phyloP scores from a whole-genome alignment of 2,329 filamentous ascomycete species.

The Alternaria longipes region DNA sequence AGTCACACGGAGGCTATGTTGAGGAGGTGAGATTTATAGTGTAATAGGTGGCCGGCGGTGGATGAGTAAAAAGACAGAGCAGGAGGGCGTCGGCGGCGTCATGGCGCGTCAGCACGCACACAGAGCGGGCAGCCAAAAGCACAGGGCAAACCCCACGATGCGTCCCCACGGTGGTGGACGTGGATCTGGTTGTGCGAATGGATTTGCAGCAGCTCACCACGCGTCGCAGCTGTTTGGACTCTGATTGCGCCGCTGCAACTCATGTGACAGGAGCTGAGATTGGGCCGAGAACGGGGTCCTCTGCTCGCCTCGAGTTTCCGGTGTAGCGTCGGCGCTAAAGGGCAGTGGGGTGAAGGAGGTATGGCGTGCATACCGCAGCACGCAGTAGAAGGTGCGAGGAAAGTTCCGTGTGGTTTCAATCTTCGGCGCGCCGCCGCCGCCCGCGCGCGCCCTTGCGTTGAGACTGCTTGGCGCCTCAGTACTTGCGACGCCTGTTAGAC shows the following conservation, averaged over 20 bases:
- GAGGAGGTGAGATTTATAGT: conserved; percentile 9
- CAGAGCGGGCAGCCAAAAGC: neutral
- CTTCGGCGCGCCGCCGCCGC: conserved; percentile 10
- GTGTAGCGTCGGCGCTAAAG: conserved; percentile 6
- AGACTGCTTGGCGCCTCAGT: conserved; percentile 10
- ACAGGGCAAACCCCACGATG: conserved; percentile 24
- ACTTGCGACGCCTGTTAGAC: conserved; percentile 13
- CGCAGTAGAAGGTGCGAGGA: conserved; percentile 17
- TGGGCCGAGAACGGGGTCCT: conserved; percentile 17
- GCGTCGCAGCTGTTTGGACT: conserved; percentile 15
- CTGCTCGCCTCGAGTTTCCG: conserved; percentile 9
- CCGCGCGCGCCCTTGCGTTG: conserved; percentile 6
- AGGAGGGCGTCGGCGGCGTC: conserved; percentile 4
- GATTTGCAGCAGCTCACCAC: conserved; percentile 26
- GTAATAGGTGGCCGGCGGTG: neutral
- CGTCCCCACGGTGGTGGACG: conserved; percentile 23
- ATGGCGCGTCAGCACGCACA: neutral
- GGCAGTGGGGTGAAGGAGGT: conserved; percentile 2
- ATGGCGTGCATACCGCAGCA: conserved; percentile 10
- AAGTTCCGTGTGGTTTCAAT: conserved; percentile 20
- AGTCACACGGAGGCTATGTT: neutral
- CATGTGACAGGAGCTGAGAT: conserved; percentile 23
- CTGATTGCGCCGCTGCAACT: conserved; percentile 6
- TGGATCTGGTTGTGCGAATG: conserved; percentile 28
- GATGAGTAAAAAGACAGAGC: conserved; percentile 1